Base-by-base conservation (phyloP, 176 grass and related monocot genomes). In the Raddia guianensis region DNA sequence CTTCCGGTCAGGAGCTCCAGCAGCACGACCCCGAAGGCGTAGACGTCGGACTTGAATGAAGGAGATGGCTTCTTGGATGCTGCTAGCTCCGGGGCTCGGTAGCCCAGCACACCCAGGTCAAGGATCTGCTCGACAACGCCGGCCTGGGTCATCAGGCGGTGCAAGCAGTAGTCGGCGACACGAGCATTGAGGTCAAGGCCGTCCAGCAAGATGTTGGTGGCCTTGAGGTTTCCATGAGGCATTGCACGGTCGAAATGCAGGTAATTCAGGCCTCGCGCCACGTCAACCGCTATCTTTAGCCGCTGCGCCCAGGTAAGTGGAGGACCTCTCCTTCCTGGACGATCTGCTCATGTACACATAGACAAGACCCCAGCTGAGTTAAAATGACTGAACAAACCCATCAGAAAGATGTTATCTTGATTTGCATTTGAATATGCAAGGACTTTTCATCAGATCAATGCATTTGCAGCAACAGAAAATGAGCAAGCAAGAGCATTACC, bases 141-240 rank as follows among this genome's bases (percentile, higher is more conserved):
- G 0, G 97, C 82, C 44, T 93, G 97, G 18, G 91, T 99, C 93
- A 96, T 99, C 71, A 99, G 76, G 12, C 97, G 97, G 76, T 99
- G 97, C 14, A 99, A 68, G 76, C 90, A 99, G 76, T 99, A 99
- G 85, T 99, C 97, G 0, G 91, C 86, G 0, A 99, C 86, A 0
- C 97, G 88, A 0, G 97, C 97, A 8, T 93, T 99, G 7, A 99
- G 93, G 69, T 99, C 93, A 21, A 99, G 90, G 1, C 97, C 97
- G 0, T 99, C 97, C 19, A 99, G 76, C 56, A 99, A 44, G 74
- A 99, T 87, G 73, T 99, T 99, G 35, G 87, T 90, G 52, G 97
- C 92, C 87, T 99, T 99, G 71, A 99, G 88, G 77, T 99, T 99
- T 32, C 97, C 97, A 4, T 99, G 97, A 20, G 97, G 97, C 78